Conservation (phyloP, 2,329 filamentous ascomycete genomes). For the Xylogone sp. region DNA sequence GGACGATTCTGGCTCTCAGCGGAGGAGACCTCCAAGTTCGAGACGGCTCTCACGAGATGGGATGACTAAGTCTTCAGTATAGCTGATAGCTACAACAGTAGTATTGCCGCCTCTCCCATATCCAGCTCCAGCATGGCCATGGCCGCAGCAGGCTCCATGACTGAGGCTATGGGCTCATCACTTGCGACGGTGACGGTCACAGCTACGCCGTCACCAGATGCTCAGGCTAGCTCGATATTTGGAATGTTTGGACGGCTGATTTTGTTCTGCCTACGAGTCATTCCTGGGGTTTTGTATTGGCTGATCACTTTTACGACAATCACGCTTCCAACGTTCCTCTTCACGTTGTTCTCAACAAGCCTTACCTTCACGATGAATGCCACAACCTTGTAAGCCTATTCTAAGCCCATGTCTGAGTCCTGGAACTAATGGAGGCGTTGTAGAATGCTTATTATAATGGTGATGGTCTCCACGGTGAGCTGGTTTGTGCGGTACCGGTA, state of each 20-base stretch:
- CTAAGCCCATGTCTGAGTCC: too few relatives aligned
- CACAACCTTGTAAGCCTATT: conserved; percentile 76
- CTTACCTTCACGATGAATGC: conserved; percentile 98
- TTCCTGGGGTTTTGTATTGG: conserved; percentile 68
- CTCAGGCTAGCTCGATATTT: conserved; percentile 48
- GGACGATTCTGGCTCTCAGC: neutral
- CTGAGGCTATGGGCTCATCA: conserved; percentile 13
- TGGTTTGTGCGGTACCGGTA: conserved; percentile 96
- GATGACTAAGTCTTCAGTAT: neutral
- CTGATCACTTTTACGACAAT: conserved; percentile 81
- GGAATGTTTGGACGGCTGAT: conserved; percentile 52
- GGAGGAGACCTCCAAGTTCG: neutral
- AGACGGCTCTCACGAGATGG: neutral
- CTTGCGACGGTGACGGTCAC: conserved; percentile 14
- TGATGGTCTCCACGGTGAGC: conserved; percentile 77
- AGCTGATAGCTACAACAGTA: neutral
- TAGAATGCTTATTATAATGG: conserved; percentile 72
- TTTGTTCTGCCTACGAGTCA: conserved; percentile 50
- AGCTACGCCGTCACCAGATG: conserved; percentile 28
- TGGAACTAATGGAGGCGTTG: conserved; percentile 11
- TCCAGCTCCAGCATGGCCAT: neutral
- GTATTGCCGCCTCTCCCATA: neutral
- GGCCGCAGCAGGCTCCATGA: conserved; percentile 15
- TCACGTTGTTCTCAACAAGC: conserved; percentile 85
- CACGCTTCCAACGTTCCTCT: conserved; percentile 83